Percentiles rank a stretch among this genome's conserved stretches.
Conservation (phyloP, 1,284 basidiomycete genomes). For the Takashimella koratensis region DNA sequence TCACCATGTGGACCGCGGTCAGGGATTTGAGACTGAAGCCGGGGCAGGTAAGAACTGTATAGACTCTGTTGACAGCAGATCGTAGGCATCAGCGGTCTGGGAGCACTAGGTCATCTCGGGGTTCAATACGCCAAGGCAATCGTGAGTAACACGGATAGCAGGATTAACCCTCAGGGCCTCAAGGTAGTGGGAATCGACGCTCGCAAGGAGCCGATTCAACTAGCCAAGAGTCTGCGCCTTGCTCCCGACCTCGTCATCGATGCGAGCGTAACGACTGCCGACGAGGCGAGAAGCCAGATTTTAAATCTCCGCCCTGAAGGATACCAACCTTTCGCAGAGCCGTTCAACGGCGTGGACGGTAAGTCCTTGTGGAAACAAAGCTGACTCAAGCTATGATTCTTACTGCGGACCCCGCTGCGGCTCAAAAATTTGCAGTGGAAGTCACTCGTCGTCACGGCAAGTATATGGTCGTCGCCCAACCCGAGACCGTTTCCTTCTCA, state of each 20-base stretch:
- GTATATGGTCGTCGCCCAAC: conserved; percentile 5
- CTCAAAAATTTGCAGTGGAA: conserved; percentile 3
- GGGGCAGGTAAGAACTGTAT: conserved; percentile 18
- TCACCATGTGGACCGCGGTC: conserved; percentile 28
- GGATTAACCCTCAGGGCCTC: background rate
- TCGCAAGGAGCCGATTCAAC: background rate
- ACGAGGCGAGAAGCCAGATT: too few relatives aligned
- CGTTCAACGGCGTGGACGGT: too few relatives aligned
- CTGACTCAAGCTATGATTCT: conserved; percentile 1
- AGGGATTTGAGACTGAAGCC: conserved; percentile 20
- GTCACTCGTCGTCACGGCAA: conserved; percentile 3
- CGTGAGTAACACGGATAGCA: too few relatives aligned
- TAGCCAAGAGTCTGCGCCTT: background rate
- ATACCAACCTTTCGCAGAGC: too few relatives aligned
- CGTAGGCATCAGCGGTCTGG: conserved; percentile 29
- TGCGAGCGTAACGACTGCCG: background rate
- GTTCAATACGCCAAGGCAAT: conserved; percentile 31
- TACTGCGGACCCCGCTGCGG: conserved; percentile 1
- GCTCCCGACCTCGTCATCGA: conserved; percentile 1
- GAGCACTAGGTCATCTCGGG: conserved; percentile 27
- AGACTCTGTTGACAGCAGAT: too few relatives aligned
- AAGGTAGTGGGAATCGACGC: conserved; percentile 3
- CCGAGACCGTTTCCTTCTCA: background rate
- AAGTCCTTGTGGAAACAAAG: too few relatives aligned
- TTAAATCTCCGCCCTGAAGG: too few relatives aligned